phyloP scores from a whole-genome alignment of 345 rosid species.

The Euphorbia pulcherrima region DNA sequence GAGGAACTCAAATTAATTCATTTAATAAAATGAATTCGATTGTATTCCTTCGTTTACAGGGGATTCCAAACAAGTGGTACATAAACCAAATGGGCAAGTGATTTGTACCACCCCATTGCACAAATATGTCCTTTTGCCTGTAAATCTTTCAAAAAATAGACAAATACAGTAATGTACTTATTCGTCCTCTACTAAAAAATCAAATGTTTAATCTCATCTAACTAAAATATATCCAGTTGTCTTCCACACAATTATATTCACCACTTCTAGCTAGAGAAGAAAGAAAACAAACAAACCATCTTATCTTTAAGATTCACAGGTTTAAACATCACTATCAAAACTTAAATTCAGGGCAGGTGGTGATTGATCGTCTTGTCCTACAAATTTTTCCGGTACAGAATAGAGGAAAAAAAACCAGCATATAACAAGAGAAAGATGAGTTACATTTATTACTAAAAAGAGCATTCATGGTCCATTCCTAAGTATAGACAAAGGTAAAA shows the following conservation, averaged over 20 bases:
- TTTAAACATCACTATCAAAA: slow-evolving; percentile 20
- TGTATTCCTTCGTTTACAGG: too few species aligned
- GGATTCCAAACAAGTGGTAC: too few species aligned
- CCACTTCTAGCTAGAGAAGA: not conserved
- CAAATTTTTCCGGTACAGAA: not conserved
- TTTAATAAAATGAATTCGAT: too few species aligned
- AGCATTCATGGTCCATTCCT: slow-evolving; percentile 22
- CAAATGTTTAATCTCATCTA: not conserved
- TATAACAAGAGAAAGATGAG: slow-evolving; percentile 2
- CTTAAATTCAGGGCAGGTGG: slow-evolving; percentile 4
- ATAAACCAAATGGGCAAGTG: too few species aligned
- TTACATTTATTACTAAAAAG: slow-evolving; percentile 32
- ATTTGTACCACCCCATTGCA: too few species aligned
- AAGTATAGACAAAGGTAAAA: slow-evolving; percentile 30
- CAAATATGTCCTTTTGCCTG: too few species aligned
- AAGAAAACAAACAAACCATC: slow-evolving; percentile 15
- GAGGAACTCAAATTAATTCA: too few species aligned
- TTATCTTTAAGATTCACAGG: slow-evolving; percentile 10
- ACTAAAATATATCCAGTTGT: not conserved
- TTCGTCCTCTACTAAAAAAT: not conserved
- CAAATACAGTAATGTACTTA: not conserved
- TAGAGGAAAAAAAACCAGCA: slow-evolving; percentile 9
- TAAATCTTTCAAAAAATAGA: not conserved
- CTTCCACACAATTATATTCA: not conserved
- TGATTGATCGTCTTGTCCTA: not conserved